phyloP scores from a whole-genome alignment of 495 filamentous ascomycete genomes.

The Tetracladium marchalianum region DNA sequence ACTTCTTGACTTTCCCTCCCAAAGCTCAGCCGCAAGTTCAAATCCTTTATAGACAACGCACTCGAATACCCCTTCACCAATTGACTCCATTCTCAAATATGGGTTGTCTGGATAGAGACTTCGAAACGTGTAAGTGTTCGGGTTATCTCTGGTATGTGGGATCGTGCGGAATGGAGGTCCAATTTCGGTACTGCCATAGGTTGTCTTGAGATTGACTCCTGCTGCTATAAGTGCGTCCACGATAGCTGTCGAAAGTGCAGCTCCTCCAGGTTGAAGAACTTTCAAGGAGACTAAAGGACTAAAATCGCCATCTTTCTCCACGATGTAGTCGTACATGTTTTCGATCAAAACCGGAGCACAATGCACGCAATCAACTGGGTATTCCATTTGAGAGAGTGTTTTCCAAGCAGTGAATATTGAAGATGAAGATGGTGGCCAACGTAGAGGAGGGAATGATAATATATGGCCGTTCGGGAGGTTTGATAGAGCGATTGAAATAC shows the following conservation, averaged over 20 bases:
- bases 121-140: conserved; percentile 15
- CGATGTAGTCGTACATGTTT: conserved; percentile 19
- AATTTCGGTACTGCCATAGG: conserved; percentile 20
- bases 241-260: conserved; percentile 13
- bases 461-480: conserved; percentile 19
- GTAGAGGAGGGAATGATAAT: conserved; percentile 15
- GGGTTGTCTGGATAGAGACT: conserved; percentile 18
- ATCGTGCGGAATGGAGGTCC: conserved; percentile 19
- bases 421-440: conserved; percentile 17
- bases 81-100: conserved; percentile 16
- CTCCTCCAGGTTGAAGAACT: conserved; percentile 20
- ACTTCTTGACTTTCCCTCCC: conserved; percentile 12
- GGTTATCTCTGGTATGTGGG: conserved; percentile 12
- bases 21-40: conserved; percentile 17
- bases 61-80: conserved; percentile 15
- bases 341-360: conserved; percentile 19
- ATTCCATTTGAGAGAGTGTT: conserved; percentile 12
- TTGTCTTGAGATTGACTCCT: conserved; percentile 21
- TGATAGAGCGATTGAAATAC: conserved; percentile 20
- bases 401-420: conserved; percentile 14
- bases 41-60: conserved; percentile 19
- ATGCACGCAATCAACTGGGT: conserved; percentile 16
- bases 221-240: conserved; percentile 8
- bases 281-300: conserved; percentile 14
- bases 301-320: conserved; percentile 12